Base-by-base conservation (phyloP, 31 red algal species). In the Odonthalia washingtoniensis region DNA sequence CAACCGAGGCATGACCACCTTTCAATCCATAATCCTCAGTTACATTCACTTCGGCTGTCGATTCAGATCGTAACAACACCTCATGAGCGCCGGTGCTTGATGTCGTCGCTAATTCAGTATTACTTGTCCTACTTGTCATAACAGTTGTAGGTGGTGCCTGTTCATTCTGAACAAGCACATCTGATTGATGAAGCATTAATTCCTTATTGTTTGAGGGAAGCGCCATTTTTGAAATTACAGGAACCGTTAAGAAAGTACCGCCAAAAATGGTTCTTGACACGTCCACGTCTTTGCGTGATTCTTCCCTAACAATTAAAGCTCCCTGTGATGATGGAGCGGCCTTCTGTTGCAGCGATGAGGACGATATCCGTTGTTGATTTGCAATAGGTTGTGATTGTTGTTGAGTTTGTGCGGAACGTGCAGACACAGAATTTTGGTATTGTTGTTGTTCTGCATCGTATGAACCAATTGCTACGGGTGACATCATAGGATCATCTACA, bases 1-100 rank as follows among this genome's bases (percentile, higher is more conserved):
- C 87, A 6, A 43, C 46, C 39, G 66, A 6, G 9, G 52, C 69
- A 46, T 90, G 87, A 2, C 87, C 87, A 21, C 87, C 87, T 37
- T 82, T 90, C 26, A 90, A 40, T 9, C 87, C 87, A 43, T 72
- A 80, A 60, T 90, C 87, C 35, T 90, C 36, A 12, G 65, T 66
- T 64, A 90, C 66, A 32, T 73, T 75, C 27, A 90, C 75, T 1
- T 90, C 36, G 49, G 87, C 87, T 21, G 76, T 65, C 1, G 87
- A 28, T 28, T 90, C 77, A 6, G 77, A 38, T 24, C 46, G 57
- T 26, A 82, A 63, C 64, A 21, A n/a, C 18, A 83, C 80, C 21
- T 83, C 80, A 57, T 57, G 49, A 9, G 21, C 21, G 9, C 21
- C 21, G 49, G 49, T 21, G 21, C 49, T 21, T 14, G 9, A 9